A percentile compares a stretch with the other conserved stretches of the same genome.
Conservation (phyloP, 2,329 filamentous ascomycete species). For the Simplicillium sp. region DNA sequence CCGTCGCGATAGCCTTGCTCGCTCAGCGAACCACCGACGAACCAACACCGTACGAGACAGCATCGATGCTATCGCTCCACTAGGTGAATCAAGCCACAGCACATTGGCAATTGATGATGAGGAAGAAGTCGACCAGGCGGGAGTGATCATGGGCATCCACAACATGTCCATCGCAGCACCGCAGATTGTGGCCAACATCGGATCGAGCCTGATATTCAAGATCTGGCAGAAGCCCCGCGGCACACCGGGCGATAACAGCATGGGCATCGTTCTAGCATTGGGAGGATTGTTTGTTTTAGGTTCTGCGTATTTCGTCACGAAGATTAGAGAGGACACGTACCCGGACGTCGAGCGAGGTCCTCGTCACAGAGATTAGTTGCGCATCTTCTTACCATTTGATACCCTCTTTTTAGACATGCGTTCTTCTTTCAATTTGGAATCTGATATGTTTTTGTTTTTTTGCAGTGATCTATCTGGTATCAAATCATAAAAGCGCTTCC, state of each 20-base stretch:
- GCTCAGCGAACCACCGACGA: slow-evolving; percentile 22
- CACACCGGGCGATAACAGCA: slow-evolving; percentile 73
- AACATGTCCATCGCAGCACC: slow-evolving; percentile 90
- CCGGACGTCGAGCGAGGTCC: no score
- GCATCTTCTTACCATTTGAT: slow-evolving; percentile 32
- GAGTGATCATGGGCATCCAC: slow-evolving; percentile 88
- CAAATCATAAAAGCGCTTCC: not conserved
- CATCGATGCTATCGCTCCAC: not conserved
- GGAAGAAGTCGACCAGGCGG: slow-evolving; percentile 64
- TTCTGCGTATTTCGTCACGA: slow-evolving; percentile 63
- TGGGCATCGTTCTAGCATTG: slow-evolving; percentile 77
- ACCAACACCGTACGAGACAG: not conserved
- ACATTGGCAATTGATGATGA: slow-evolving; percentile 33
- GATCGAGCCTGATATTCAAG: slow-evolving; percentile 77
- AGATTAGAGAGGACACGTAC: slow-evolving; percentile 52
- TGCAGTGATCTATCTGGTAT: not conserved
- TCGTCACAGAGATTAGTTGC: slow-evolving; percentile 24
- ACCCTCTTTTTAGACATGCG: not conserved
- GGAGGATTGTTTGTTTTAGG: slow-evolving; percentile 71
- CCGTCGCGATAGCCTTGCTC: slow-evolving; percentile 57
- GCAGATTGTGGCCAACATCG: slow-evolving; percentile 81
- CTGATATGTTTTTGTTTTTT: not conserved
- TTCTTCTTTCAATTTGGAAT: not conserved
- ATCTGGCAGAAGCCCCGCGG: slow-evolving; percentile 81
- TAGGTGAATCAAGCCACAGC: not conserved